Conservation (phyloP, 2,329 filamentous ascomycete species). For the Apiospora aurea region DNA sequence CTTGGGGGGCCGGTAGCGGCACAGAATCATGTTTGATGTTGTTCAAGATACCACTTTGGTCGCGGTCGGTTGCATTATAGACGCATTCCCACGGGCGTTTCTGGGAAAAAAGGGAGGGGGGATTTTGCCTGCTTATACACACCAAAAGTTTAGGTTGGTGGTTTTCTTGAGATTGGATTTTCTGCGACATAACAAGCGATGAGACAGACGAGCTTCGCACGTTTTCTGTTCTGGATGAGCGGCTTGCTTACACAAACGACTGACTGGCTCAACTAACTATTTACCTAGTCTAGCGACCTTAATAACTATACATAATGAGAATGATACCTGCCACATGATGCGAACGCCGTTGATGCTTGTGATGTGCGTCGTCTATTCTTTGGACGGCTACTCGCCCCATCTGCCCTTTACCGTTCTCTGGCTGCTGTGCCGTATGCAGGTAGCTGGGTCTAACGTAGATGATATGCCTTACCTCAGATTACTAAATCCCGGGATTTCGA, state of each 20-base stretch:
- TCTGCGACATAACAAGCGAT: not conserved
- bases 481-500: not conserved
- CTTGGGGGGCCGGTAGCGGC: not conserved
- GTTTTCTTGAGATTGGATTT: not conserved
- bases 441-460: not conserved
- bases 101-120: not conserved
- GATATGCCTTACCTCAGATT: not conserved
- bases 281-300: conserved; percentile 9
- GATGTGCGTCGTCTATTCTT: too few species aligned
- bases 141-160: not conserved
- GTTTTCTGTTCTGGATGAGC: not conserved
- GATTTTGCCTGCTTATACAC: not conserved
- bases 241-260: not conserved
- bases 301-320: not conserved
- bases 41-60: conserved; percentile 9
- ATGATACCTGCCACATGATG: not conserved
- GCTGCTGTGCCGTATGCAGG: not conserved
- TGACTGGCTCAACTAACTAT: not conserved
- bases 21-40: conserved; percentile 3
- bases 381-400: too few species aligned
- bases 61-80: not conserved
- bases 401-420: not conserved
- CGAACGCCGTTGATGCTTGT: not conserved
- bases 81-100: conserved; percentile 12
- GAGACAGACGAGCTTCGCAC: not conserved